Conservation (phyloP, 441 rosid species). For the Brassica hybrid region DNA sequence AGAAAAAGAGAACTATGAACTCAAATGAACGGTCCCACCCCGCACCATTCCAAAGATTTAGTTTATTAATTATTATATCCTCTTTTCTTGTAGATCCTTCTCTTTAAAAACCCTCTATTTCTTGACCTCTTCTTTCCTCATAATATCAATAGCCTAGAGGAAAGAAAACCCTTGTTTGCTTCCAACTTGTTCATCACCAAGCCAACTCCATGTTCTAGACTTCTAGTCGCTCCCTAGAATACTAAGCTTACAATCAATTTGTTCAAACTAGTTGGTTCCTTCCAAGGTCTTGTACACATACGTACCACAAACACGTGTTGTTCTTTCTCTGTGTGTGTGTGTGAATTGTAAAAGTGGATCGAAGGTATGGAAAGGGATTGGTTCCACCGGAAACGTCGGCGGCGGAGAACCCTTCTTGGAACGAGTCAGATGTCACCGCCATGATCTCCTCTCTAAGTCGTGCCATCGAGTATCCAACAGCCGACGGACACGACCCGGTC, state of each 20-base stretch:
- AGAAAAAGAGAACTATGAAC: conserved; percentile 36
- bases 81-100: conserved; percentile 32
- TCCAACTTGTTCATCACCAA: conserved; percentile 29
- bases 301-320: no score
- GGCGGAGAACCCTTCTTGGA: conserved; percentile 59
- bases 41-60: conserved; percentile 33
- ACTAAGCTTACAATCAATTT: not conserved
- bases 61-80: conserved; percentile 2
- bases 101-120: conserved; percentile 40
- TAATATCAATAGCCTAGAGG: conserved; percentile 17
- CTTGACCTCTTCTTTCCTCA: conserved; percentile 30
- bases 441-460: conserved; percentile 79
- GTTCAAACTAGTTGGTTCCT: conserved; percentile 1
- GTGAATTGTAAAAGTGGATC: conserved; percentile 74
- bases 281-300: conserved; percentile 15
- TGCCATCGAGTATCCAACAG: conserved; percentile 51
- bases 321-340: conserved; percentile 7
- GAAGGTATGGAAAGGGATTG: conserved; percentile 87
- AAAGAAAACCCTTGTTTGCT: conserved; percentile 37
- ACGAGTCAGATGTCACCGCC: conserved; percentile 75
- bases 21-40: conserved; percentile 38
- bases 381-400: conserved; percentile 79
- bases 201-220: conserved; percentile 29
- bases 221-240: conserved; percentile 4
- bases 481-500: conserved; percentile 37